Percentiles rank a stretch among this genome's conserved stretches.
phyloP scores from a whole-genome alignment of 1,284 basidiomycete genomes.

The Cutaneotrichosporon sp. region DNA sequence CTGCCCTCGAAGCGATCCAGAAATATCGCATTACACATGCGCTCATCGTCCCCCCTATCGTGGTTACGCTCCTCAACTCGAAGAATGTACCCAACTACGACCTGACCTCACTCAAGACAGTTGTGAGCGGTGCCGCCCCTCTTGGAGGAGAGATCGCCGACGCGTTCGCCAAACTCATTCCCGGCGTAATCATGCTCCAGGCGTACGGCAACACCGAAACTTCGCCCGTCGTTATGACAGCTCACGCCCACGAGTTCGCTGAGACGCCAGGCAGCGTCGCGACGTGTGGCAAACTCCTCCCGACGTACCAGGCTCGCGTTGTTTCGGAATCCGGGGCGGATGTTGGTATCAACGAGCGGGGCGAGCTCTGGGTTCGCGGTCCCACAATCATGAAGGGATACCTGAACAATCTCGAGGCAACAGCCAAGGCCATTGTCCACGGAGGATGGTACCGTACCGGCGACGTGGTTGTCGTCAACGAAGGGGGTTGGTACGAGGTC shows the following conservation, averaged over 20 bases:
- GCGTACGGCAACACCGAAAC: slow-evolving; percentile 56
- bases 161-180: slow-evolving; percentile 32
- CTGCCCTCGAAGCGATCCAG: slow-evolving; percentile 68
- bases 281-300: slow-evolving; percentile 68
- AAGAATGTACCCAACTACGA: slow-evolving; percentile 68
- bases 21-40: slow-evolving; percentile 63
- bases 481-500: slow-evolving; percentile 58
- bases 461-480: slow-evolving; percentile 65
- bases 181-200: slow-evolving; percentile 39
- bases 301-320: slow-evolving; percentile 74
- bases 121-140: slow-evolving; percentile 81
- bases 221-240: slow-evolving; percentile 45
- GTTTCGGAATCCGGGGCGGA: slow-evolving; percentile 55
- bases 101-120: slow-evolving; percentile 61
- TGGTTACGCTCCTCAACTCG: slow-evolving; percentile 59
- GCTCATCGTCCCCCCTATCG: slow-evolving; percentile 79
- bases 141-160: slow-evolving; percentile 57
- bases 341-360: slow-evolving; percentile 60
- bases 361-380: slow-evolving; percentile 78
- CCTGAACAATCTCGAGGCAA: slow-evolving; percentile 65
- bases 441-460: slow-evolving; percentile 79
- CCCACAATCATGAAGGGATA: slow-evolving; percentile 75
- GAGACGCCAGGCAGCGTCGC: slow-evolving; percentile 61
- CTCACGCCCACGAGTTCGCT: slow-evolving; percentile 37
- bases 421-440: slow-evolving; percentile 58